Base-by-base conservation (phyloP, 2,329 filamentous ascomycete species). In the Colletotrichum cereale region DNA sequence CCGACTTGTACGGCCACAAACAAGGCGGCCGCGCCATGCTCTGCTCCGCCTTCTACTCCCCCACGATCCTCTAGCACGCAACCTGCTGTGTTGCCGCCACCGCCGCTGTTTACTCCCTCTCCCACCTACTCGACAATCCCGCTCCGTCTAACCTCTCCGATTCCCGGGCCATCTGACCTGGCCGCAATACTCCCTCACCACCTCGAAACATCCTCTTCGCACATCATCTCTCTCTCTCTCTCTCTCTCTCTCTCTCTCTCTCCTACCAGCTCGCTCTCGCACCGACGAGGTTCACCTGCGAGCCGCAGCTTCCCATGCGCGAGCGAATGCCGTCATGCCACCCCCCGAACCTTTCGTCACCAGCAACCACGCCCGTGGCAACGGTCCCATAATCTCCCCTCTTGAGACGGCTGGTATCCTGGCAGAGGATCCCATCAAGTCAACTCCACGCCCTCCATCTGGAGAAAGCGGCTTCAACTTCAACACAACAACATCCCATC, bases 221-320 rank as follows among this genome's bases (percentile, higher is more conserved):
- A 26, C 29, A 47, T 47, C 21, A 50, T 4, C 14, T 26, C 34
- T 10, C 26, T 44, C 34, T n/a, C 57, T 4, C 14, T 26, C 34
- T 10, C 26, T 44, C 34, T n/a, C n/a, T n/a, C n/a, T n/a, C n/a
- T n/a, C n/a, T n/a, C 57, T 4, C 14, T 26, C 34, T 10, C 26
- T 44, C 34, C 16, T 24, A 21, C 48, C 61, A 29, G 38, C 11
- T 29, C 42, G 21, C 53, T n/a, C 38, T 40, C 10, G 18, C 26
- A 29, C 38, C 12, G 44, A 65, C 29, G 26, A 61, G 66, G 40
- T 72, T 40, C 47, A 40, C 44, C 14, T 38, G 60, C 68, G 68
- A 72, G 58, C 55, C 55, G 57, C 56, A 62, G 31, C 57, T 52
- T 66, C 69, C 50, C 72, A 73, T 73, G 72, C 60, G 58, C 65